Conservation (phyloP, 139 green algal genomes). For the Astrephomene gubernaculifera region DNA sequence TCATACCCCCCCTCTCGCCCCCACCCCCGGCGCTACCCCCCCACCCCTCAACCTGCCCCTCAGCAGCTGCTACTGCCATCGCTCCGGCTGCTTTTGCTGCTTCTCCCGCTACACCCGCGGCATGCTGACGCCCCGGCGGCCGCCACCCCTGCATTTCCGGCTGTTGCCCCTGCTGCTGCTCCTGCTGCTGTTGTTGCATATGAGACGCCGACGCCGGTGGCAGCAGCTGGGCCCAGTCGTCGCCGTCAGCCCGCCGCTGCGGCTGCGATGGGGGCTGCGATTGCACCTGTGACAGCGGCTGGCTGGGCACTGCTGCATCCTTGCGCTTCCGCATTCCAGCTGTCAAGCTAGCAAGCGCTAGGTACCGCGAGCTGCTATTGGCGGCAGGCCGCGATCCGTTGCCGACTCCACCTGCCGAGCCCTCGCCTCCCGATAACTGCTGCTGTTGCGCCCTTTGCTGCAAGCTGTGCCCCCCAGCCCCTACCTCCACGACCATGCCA, state of each 20-base stretch:
- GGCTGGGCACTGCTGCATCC: too few species aligned
- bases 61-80: background rate
- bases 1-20: background rate
- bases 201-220: background rate
- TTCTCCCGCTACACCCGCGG: background rate
- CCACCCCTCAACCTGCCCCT: too few species aligned
- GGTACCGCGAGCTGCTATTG: background rate
- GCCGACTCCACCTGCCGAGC: background rate
- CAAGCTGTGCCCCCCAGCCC: background rate
- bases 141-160: background rate
- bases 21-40: too few species aligned
- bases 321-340: slow-evolving; percentile 28
- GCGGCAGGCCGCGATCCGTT: background rate
- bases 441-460: background rate
- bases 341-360: background rate
- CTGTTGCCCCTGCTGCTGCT: background rate
- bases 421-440: background rate
- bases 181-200: slow-evolving; percentile 15
- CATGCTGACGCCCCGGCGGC: background rate
- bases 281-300: background rate
- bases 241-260: background rate
- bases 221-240: background rate
- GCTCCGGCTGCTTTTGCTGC: background rate
- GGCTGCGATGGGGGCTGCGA: background rate
- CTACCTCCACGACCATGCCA: too few species aligned